phyloP scores from a whole-genome alignment of 2,329 filamentous ascomycete genomes.

The Trichoderma oligosporum region DNA sequence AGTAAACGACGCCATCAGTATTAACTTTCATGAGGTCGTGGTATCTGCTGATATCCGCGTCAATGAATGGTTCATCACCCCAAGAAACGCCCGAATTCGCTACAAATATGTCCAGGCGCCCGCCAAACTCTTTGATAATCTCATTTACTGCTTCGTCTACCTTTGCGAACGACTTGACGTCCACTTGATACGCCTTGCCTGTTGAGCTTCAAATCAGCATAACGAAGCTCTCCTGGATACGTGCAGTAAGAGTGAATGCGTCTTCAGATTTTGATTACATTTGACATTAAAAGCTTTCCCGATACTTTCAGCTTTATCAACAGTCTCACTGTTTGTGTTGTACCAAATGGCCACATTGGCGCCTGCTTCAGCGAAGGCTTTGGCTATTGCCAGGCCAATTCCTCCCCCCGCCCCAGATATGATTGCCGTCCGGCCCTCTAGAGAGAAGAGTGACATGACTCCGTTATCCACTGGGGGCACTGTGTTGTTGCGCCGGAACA shows the following conservation, averaged over 20 bases:
- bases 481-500: constrained; percentile 1
- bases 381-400: background rate
- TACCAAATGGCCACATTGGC: constrained; percentile 10
- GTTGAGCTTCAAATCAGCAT: background rate
- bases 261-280: background rate
- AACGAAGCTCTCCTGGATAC: background rate
- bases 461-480: background rate
- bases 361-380: constrained; percentile 2
- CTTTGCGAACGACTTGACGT: constrained; percentile 21
- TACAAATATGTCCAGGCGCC: constrained; percentile 33
- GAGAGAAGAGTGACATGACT: constrained; percentile 4
- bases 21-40: constrained; percentile 49
- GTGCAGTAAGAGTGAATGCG: background rate
- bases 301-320: background rate
- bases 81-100: constrained; percentile 31
- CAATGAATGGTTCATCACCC: constrained; percentile 22
- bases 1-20: constrained; percentile 74
- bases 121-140: constrained; percentile 30
- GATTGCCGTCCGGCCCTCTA: background rate
- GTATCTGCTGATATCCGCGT: constrained; percentile 33
- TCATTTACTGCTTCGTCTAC: constrained; percentile 31
- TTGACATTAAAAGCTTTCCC: background rate
- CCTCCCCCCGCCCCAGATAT: constrained; percentile 9
- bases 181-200: constrained; percentile 21
- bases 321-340: background rate